Base-by-base conservation (phyloP, 768 basidiomycete species). In the Hirschioporus abietinus region DNA sequence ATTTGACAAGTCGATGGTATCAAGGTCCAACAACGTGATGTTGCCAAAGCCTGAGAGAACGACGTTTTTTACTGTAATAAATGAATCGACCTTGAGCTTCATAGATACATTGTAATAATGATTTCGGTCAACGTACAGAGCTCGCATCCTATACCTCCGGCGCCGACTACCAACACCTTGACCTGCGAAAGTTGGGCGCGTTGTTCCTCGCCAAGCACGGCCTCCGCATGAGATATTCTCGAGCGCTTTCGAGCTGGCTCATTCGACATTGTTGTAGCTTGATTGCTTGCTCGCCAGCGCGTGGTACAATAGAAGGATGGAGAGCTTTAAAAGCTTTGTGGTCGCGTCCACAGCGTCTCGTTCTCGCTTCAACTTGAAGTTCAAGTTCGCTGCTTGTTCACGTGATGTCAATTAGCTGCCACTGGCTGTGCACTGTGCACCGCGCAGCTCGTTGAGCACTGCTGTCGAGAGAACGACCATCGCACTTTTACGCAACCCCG, bases 1-100 rank as follows among this genome's bases (percentile, higher is more conserved):
- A 75, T 99, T 99, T 63, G 95, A 96, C 58, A 99, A 83, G 82
- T 99, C 96, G 76, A 99, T 99, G 23, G 96, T 99, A 78, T 99
- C 96, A 69, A 99, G 83, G 78, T 99, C 96, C 67, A 99, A 83
- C 63, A 97, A 84, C 0, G 95, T 95, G 69, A 97, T 96, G 74
- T 91, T 83, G 23, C 92, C 92, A 72, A 99, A 98, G 30, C 96
- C 96, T 0, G 93, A 90, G 63, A 97, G 80, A 17, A 96, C 95
- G 60, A 98, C 83, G 74, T 98, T 98, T 81, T 99, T 99, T 72
- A 99, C 95, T 97, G 74, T 3, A 63, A 27, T 17, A 42, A 26
- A 68, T 12, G 66, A 15, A 10, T 23, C 35, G 12, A 58, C 24
- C 23, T 35, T 10, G 62, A 59, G 30, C 26, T 5, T 34, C 15